Evolutionary conservation across 352 stramenopile species (phyloP).

Genomic region (Phytopythium cucurbitacearum): DNA sequence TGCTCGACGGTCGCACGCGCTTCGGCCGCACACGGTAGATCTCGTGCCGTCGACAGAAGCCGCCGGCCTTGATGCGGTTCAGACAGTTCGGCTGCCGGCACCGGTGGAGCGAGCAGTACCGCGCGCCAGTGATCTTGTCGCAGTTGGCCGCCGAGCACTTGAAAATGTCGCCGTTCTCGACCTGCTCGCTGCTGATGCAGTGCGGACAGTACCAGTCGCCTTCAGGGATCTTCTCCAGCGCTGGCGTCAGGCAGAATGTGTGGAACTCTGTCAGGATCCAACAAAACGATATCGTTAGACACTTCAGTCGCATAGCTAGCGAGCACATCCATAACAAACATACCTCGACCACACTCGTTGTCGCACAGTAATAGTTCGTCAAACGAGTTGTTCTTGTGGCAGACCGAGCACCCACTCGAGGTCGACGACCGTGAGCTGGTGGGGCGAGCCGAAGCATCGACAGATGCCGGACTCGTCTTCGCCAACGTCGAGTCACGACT

Average conservation of each 20-base stretch:
- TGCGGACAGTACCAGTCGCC: conserved; percentile 47
- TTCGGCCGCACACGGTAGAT: conserved; percentile 7
- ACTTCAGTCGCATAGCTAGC: neutral
- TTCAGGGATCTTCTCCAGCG: conserved; percentile 38
- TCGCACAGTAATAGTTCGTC: conserved; percentile 43
- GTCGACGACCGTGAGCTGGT: neutral
- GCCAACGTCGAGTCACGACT: too few relatives aligned
- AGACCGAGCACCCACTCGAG: conserved; percentile 20
- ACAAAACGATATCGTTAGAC: neutral
- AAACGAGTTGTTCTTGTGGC: conserved; percentile 32
- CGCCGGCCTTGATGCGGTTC: conserved; percentile 20
- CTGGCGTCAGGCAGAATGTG: conserved; percentile 38
- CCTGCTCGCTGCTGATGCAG: conserved; percentile 20
- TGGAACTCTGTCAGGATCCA: conserved; percentile 31
- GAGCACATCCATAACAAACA: neutral
- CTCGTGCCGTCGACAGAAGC: conserved; percentile 32
- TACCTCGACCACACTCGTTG: conserved; percentile 43
- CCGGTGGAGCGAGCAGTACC: conserved; percentile 32
- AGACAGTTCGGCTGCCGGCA: conserved; percentile 23
- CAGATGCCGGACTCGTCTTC: too few relatives aligned
- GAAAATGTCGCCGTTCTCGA: conserved; percentile 23
- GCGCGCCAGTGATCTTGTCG: conserved; percentile 33
- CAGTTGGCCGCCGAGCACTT: conserved; percentile 26
- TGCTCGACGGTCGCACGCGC: neutral
- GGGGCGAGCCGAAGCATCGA: neutral